Conservation (phyloP, 225 moss, liverwort and hornwort genomes). For the Climacium dendroides region DNA sequence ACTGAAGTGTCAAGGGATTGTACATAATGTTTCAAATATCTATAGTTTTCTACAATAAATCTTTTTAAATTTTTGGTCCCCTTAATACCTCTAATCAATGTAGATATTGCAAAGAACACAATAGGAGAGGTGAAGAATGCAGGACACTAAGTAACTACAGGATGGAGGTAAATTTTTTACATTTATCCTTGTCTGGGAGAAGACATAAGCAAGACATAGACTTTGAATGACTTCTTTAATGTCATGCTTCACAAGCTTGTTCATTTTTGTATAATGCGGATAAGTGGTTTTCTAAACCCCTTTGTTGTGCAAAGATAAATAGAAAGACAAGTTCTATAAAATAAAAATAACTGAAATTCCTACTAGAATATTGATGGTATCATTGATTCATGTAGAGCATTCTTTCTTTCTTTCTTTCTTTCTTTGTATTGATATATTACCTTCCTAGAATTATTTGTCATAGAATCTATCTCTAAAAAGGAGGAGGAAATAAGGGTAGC, state of each 20-base stretch:
- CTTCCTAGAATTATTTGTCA: background rate
- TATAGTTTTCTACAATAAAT: no score
- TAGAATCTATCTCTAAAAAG: fast-evolving
- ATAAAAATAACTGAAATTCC: fast-evolving
- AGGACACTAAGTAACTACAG: no score
- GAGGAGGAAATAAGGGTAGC: fast-evolving
- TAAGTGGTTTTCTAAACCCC: background rate
- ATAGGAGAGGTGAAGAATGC: no score
- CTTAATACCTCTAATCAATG: no score
- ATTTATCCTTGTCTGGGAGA: no score
- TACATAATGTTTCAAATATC: no score
- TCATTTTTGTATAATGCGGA: background rate
- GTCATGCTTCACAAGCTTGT: background rate
- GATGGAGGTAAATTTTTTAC: no score
- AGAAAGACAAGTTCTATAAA: background rate
- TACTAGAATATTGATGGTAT: fast-evolving
- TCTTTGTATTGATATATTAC: background rate
- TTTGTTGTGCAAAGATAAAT: background rate
- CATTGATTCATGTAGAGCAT: background rate
- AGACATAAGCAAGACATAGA: fast-evolving
- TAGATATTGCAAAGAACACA: no score
- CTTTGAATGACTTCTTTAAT: no score
- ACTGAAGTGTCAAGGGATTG: no score
- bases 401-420: background rate
- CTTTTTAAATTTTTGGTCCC: no score